Base-by-base conservation (phyloP, 805 yeast species). In the Ogataea wickerhamii region DNA sequence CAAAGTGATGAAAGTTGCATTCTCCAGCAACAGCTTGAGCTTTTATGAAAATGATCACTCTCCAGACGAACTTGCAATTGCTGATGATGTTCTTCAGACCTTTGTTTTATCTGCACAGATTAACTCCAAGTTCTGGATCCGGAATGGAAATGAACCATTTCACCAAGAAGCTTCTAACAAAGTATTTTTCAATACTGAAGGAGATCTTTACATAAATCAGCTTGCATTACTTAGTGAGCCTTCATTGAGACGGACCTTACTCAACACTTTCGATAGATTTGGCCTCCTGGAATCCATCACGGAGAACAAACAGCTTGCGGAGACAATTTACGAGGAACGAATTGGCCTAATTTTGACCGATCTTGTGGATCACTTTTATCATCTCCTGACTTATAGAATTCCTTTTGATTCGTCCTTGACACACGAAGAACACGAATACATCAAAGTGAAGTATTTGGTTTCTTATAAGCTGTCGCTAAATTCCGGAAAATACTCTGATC, bases 111-210 rank as follows among this genome's bases (percentile, higher is more conserved):
- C 74, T 14, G 61, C 80, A 3, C 91, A 83, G 51, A 74, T 81
- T 3, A 71, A 71, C 23, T 63, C 74, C 2, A 84, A 84, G 1
- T 76, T 74, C 44, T 83, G 93, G 93, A 73, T 83, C 2, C 71
- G 91, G 61, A 83, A 83, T 51, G 93, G 93, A 16, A 52, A 65
- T 36, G 67, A 47, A 13, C 57, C 53, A 1, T n/a, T 38, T 8
- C 35, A 48, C 22, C 60, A 60, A 29, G 51, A 41, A 5, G 37
- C 34, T 7, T 49, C 47, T 13, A 45, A 49, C 32, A 41, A 48
- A 17, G 32, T 39, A 1, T 36, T 40, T 14, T 60, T 51, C 34
- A 49, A 58, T 20, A 34, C 44, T 4, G 60, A 60, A 34, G 68
- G 74, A 33, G 76, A 72, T 39, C 40, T 76, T 7, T 74, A 69